These are phyloP conservation scores for Liriodendron chinense DNA, from an alignment of 164 flowering plant species.

Conservation along the genomic window DNA sequence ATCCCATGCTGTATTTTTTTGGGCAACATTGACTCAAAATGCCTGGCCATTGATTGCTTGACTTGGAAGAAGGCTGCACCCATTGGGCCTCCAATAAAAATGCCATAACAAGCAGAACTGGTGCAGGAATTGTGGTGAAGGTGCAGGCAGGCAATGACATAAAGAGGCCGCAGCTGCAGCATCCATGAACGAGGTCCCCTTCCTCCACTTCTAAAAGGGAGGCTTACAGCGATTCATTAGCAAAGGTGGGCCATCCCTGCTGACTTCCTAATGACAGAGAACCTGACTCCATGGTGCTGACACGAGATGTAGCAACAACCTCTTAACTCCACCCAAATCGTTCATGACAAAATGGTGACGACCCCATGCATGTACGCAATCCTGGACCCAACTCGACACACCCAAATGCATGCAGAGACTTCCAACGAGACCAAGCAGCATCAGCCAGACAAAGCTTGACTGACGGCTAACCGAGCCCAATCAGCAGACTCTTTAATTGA, in stretches of 20 bases:
- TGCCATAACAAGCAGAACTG: neutral
- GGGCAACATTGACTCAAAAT: constrained; percentile 2
- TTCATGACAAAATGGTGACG: constrained; percentile 40
- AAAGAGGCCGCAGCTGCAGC: neutral
- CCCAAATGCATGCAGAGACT: constrained; percentile 73
- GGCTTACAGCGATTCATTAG: constrained; percentile 18
- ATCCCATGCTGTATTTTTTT: neutral
- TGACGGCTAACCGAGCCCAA: constrained; percentile 71
- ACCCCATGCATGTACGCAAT: constrained; percentile 57
- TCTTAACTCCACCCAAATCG: constrained; percentile 22
- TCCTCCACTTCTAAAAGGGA: constrained; percentile 1
- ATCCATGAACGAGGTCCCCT: neutral
- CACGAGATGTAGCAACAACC: constrained; percentile 38
- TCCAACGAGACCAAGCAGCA: constrained; percentile 32
- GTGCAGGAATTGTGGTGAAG: neutral
- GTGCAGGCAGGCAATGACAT: neutral
- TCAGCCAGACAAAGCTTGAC: constrained; percentile 71
- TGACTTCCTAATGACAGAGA: constrained; percentile 22
- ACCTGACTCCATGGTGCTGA: constrained; percentile 34
- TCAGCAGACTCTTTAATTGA: constrained; percentile 85
- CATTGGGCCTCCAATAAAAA: neutral
- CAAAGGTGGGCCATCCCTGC: constrained; percentile 21
- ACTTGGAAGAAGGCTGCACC: neutral
- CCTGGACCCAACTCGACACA: constrained; percentile 48
- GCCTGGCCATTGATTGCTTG: neutral